These are phyloP conservation scores for Citrus reticulata DNA, from an alignment of 345 rosid genomes.

Conservation along the genomic window DNA sequence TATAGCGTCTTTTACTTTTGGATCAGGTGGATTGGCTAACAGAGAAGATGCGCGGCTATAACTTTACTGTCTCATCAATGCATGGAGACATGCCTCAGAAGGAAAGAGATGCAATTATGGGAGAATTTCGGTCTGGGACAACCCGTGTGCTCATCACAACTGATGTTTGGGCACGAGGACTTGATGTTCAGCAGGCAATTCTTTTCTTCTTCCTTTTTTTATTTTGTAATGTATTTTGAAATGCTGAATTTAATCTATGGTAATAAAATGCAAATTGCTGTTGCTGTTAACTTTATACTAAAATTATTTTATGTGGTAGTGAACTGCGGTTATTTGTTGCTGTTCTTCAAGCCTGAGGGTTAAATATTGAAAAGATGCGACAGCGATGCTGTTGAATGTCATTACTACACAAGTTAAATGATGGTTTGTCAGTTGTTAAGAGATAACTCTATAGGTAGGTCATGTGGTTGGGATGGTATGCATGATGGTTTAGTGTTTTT, in stretches of 20 bases:
- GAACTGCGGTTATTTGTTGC: neutral
- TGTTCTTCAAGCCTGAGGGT: neutral
- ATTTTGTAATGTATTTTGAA: neutral
- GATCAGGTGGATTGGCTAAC: conserved; percentile 95
- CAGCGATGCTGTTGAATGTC: neutral
- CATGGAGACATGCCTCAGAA: conserved; percentile 99
- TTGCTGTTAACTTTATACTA: neutral
- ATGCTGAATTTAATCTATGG: neutral
- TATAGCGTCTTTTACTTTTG: neutral
- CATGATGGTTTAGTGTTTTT: neutral
- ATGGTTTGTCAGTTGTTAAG: neutral
- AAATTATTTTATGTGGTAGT: neutral
- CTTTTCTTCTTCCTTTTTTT: neutral
- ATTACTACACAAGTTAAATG: neutral
- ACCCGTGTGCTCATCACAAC: conserved; percentile 97
- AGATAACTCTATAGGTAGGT: neutral
- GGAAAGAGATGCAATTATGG: conserved; percentile 94
- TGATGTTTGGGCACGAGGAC: conserved; percentile 98
- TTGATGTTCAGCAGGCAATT: conserved; percentile 95
- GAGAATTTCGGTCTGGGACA: conserved; percentile 69
- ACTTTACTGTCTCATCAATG: conserved; percentile 96
- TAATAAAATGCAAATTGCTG: neutral
- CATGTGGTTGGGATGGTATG: too few relatives aligned
- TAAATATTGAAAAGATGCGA: neutral
- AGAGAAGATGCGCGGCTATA: conserved; percentile 90